Evolutionary conservation across 805 yeast species (phyloP), one percentile per base, ranked within the genome.

Genomic region (Blastobotrys mokoenaii): DNA sequence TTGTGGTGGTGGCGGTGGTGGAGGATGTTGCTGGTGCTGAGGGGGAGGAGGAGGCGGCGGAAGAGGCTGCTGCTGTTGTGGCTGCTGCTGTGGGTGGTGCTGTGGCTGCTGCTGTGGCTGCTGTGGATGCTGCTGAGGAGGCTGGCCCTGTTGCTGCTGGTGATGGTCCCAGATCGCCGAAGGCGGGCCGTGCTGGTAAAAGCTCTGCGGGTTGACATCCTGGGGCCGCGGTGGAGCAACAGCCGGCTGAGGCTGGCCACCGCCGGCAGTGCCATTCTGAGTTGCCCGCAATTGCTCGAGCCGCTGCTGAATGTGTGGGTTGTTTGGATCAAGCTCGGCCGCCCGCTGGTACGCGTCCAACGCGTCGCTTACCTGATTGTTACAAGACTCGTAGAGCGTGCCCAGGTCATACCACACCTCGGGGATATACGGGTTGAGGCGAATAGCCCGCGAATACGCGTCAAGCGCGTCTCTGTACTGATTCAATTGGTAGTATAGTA

Each of bases 391-490:
- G 64, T 93, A 93, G 36, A 93, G 70, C 4, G 97, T 93, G 48
- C 98, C 98, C 60, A 93, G 74, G 66, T 93, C 98, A 66, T 93
- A 93, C 98, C 98, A 93, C 20, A 93, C 98, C 66, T 93, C 98
- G 49, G 93, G 80, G 53, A 93, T 84, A 69, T 89, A 89, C 12
- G 98, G 98, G 57, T 93, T 93, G 58, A 93, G 76, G 56, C 97
- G 75, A 49, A 93, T 93, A 9, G 98, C 98, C 46, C 97, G 73
- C 6, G 97, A 89, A 68, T 93, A 93, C 12, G 98, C 98, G 63
- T 93, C 97, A 52, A 93, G 71, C 1, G 98, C 98, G 63, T 93
- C 98, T 46, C 96, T 75, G 68, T 86, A 93, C 69, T 93, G 98
- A 46, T 93, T 80, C 49, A 93, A 90, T 67, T 93, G 97, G 66